Percentiles rank a stretch among this genome's conserved stretches.
Evolutionary conservation across 768 basidiomycete genomes (phyloP).

Genomic region (Vishniacozyma victoriae): DNA sequence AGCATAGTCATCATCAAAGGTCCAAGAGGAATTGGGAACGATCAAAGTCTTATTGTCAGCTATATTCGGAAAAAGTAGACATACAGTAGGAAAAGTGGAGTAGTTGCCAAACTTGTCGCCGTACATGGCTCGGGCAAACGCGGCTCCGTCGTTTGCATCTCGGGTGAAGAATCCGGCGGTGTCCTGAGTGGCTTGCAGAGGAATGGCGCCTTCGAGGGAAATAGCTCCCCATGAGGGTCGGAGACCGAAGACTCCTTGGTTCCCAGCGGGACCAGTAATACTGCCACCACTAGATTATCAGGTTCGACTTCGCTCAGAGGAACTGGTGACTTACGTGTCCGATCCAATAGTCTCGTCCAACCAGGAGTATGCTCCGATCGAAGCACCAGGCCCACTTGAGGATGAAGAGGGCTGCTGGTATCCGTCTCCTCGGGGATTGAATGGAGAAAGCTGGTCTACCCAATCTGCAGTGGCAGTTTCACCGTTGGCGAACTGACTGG

Average conservation of each 20-base stretch:
- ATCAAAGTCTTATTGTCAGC: slow-evolving; percentile 11
- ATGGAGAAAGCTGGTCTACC: slow-evolving; percentile 33
- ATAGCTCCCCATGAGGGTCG: slow-evolving; percentile 35
- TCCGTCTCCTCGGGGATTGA: slow-evolving; percentile 39
- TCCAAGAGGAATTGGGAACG: slow-evolving; percentile 11
- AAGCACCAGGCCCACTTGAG: slow-evolving; percentile 26
- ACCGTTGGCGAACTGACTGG: slow-evolving; percentile 34
- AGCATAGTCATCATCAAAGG: slow-evolving; percentile 8
- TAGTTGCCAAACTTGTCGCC: slow-evolving; percentile 10
- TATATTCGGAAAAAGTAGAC: background rate
- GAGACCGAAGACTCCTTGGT: slow-evolving; percentile 34
- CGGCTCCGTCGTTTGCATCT: slow-evolving; percentile 19
- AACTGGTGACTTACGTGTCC: slow-evolving; percentile 20
- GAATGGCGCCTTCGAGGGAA: slow-evolving; percentile 27
- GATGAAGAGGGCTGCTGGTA: slow-evolving; percentile 34
- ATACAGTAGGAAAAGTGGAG: background rate
- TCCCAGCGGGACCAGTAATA: slow-evolving; percentile 26
- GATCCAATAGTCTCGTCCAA: slow-evolving; percentile 37
- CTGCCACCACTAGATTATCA: slow-evolving; percentile 14
- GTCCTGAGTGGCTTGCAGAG: slow-evolving; percentile 21
- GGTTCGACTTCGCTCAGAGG: background rate
- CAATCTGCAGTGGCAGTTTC: slow-evolving; percentile 23
- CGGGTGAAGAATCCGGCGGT: slow-evolving; percentile 33
- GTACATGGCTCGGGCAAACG: slow-evolving; percentile 33
- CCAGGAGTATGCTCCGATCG: slow-evolving; percentile 33